A percentile compares a stretch with the other conserved stretches of the same genome.
Conservation (phyloP, 345 rosid genomes). For the Microcos paniculata region DNA sequence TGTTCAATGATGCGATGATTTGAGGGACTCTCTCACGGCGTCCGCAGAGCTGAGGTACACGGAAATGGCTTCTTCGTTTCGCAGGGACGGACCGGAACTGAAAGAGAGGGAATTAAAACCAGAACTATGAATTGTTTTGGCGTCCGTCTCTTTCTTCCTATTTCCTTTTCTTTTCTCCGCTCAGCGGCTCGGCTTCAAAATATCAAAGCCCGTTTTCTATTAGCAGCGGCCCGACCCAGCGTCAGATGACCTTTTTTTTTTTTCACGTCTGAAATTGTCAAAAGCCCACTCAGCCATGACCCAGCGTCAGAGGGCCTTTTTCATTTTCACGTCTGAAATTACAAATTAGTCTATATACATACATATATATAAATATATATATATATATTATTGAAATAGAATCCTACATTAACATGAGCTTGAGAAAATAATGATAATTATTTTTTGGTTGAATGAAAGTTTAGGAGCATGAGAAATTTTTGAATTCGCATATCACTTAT, state of each 20-base stretch:
- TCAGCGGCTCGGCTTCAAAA: constrained; percentile 17
- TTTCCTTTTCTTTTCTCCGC: neutral
- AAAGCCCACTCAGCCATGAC: no score
- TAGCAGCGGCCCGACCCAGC: neutral
- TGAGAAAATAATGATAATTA: no score
- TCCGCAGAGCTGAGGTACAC: neutral
- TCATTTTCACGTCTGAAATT: no score
- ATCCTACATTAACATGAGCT: no score
- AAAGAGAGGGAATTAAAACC: neutral
- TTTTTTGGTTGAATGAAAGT: no score
- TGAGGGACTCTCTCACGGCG: neutral
- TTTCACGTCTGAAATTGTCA: no score
- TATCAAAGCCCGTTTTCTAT: constrained; percentile 10
- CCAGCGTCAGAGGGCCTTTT: neutral
- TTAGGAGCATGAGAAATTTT: no score
- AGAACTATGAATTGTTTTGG: constrained; percentile 9
- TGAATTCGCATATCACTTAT: no score
- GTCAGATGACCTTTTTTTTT: no score
- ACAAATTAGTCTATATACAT: no score
- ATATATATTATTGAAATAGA: no score
- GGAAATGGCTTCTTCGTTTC: neutral
- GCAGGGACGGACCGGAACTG: constrained; percentile 22
- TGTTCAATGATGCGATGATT: neutral
- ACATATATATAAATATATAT: no score
- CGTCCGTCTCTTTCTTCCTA: constrained; percentile 26